Conservation (phyloP, 495 filamentous ascomycete species). For the Sordaria brevicollis region DNA sequence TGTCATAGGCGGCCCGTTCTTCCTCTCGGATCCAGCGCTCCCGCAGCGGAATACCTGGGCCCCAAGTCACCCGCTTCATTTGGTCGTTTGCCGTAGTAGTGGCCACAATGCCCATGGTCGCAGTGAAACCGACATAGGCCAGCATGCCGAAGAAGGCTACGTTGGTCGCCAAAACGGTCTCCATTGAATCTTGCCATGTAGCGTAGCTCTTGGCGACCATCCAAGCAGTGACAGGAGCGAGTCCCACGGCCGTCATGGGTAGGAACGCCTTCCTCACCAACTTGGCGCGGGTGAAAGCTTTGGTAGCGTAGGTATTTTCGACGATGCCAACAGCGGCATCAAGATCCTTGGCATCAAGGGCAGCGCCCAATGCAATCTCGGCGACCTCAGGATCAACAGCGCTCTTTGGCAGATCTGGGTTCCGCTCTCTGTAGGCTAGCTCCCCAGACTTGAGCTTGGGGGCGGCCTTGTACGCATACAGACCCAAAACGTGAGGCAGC, state of each 20-base stretch:
- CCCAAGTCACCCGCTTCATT: constrained; percentile 87
- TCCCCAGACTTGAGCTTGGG: constrained; percentile 50
- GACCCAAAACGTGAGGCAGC: constrained; percentile 66
- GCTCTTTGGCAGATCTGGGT: constrained; percentile 56
- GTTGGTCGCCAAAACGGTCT: constrained; percentile 56
- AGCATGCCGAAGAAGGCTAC: constrained; percentile 71
- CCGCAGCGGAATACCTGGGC: constrained; percentile 63
- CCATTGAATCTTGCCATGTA: constrained; percentile 56
- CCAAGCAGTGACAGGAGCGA: constrained; percentile 62
- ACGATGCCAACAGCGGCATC: constrained; percentile 69
- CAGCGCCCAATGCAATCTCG: constrained; percentile 59
- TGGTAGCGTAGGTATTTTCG: constrained; percentile 61
- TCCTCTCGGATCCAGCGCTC: constrained; percentile 89
- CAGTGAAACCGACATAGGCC: constrained; percentile 70
- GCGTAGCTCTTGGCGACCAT: constrained; percentile 51
- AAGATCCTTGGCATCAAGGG: constrained; percentile 67
- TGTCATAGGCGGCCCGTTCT: constrained; percentile 82
- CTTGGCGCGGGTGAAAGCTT: constrained; percentile 62
- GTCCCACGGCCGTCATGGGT: constrained; percentile 29
- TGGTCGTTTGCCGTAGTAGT: constrained; percentile 83
- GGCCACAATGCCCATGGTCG: constrained; percentile 71
- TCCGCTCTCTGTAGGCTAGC: constrained; percentile 48
- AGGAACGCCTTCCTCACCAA: constrained; percentile 35
- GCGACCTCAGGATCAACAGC: constrained; percentile 60
- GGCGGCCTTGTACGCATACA: constrained; percentile 77